A percentile compares a stretch with the other conserved stretches of the same genome.
Conservation (phyloP, 1,284 basidiomycete species). For the Boletus mariae region DNA sequence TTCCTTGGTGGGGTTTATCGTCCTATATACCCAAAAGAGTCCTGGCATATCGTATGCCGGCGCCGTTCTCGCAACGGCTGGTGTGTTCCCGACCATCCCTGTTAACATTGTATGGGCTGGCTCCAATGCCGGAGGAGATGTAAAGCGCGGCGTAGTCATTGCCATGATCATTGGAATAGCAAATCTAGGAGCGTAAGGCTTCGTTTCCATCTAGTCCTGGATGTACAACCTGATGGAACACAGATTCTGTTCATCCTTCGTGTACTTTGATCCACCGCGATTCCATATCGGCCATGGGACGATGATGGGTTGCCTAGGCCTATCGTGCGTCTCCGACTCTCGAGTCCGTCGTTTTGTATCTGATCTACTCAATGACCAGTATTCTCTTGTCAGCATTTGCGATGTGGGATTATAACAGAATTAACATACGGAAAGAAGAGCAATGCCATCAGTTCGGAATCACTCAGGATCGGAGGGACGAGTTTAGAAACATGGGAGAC, state of each 20-base stretch:
- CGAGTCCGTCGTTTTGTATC: too few relatives aligned
- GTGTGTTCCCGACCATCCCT: slow-evolving; percentile 50
- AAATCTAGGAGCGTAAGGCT: slow-evolving; percentile 45
- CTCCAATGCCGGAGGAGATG: slow-evolving; percentile 53
- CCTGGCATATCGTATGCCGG: slow-evolving; percentile 45
- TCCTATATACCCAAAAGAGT: slow-evolving; percentile 37
- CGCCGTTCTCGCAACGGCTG: slow-evolving; percentile 48
- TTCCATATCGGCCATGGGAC: slow-evolving; percentile 51
- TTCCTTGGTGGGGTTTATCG: slow-evolving; percentile 44
- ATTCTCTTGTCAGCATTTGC: slow-evolving; percentile 23
- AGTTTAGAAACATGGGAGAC: slow-evolving; percentile 42
- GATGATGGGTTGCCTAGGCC: slow-evolving; percentile 43
- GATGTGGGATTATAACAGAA: slow-evolving; percentile 40
- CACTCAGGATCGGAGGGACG: slow-evolving; percentile 29
- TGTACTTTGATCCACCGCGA: slow-evolving; percentile 42
- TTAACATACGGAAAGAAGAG: slow-evolving; percentile 42
- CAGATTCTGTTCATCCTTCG: slow-evolving; percentile 39
- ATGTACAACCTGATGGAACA: background rate
- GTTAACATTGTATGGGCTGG: slow-evolving; percentile 52
- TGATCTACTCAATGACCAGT: slow-evolving; percentile 10
- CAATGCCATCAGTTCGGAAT: slow-evolving; percentile 39
- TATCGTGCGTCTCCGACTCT: slow-evolving; percentile 27
- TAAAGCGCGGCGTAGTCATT: slow-evolving; percentile 48
- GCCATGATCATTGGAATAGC: slow-evolving; percentile 53
- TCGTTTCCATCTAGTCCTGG: background rate